These are phyloP conservation scores for Beauveria medogensis DNA, from an alignment of 2,329 filamentous ascomycete genomes.

Conservation along the genomic window DNA sequence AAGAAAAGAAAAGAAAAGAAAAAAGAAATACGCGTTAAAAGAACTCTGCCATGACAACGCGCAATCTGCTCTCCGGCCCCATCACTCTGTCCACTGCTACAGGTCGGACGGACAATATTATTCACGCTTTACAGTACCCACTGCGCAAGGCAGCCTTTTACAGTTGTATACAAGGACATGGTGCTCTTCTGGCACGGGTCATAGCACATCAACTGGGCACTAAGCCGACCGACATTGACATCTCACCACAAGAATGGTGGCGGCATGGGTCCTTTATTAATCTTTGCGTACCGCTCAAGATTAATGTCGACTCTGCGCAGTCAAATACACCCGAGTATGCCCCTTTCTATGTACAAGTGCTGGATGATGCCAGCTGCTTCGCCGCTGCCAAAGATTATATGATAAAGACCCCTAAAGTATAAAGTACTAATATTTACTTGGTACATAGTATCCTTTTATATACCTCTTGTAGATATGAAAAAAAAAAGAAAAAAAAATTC, in stretches of 20 bases:
- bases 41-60: slow-evolving; percentile 11
- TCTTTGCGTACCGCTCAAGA: slow-evolving; percentile 23
- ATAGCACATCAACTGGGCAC: neutral
- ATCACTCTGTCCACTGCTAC: slow-evolving; percentile 11
- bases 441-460: too few species aligned
- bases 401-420: too few species aligned
- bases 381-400: too few species aligned
- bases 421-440: too few species aligned
- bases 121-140: slow-evolving; percentile 12
- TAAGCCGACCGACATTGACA: neutral
- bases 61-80: neutral
- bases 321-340: neutral
- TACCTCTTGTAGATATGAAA: too few species aligned
- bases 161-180: slow-evolving; percentile 7
- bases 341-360: too few species aligned
- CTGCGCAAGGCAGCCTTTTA: slow-evolving; percentile 12
- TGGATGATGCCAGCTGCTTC: too few species aligned
- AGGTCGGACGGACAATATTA: slow-evolving; percentile 8
- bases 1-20: too few species aligned
- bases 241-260: slow-evolving; percentile 14
- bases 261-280: slow-evolving; percentile 28
- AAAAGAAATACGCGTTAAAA: too few species aligned
- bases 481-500: too few species aligned
- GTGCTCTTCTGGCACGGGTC: neutral
- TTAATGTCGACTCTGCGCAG: slow-evolving; percentile 1